These are phyloP conservation scores for Dendrobium officinale DNA, from an alignment of 106 monocot genomes.

Conservation along the genomic window DNA sequence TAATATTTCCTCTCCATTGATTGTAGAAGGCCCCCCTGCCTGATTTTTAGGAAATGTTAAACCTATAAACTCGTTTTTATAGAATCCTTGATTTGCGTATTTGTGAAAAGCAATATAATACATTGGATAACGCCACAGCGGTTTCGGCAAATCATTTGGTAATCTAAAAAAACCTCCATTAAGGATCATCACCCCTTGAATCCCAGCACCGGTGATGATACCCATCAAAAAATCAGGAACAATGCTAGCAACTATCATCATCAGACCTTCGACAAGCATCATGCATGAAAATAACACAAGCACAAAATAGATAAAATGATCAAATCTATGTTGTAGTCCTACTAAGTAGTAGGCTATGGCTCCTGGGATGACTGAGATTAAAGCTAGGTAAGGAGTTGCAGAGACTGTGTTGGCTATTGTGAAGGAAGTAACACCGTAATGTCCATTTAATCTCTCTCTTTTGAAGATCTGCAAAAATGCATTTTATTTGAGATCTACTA, in stretches of 20 bases:
- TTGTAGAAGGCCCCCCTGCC: slow-evolving; percentile 3
- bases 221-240: slow-evolving; percentile 82
- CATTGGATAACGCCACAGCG: slow-evolving; percentile 62
- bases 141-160: slow-evolving; percentile 52
- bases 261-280: slow-evolving; percentile 73
- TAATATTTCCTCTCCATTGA: slow-evolving; percentile 41
- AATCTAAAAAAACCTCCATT: slow-evolving; percentile 67
- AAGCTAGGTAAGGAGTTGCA: slow-evolving; percentile 43
- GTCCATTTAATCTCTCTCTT: slow-evolving; percentile 66
- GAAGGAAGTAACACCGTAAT: slow-evolving; percentile 56
- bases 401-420: slow-evolving; percentile 51
- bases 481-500: neutral
- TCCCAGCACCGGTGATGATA: slow-evolving; percentile 75
- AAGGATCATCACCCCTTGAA: slow-evolving; percentile 81
- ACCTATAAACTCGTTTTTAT: slow-evolving; percentile 80
- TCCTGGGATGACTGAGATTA: slow-evolving; percentile 59
- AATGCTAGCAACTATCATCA: slow-evolving; percentile 85
- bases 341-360: slow-evolving; percentile 62
- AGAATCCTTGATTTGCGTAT: slow-evolving; percentile 61
- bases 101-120: slow-evolving; percentile 73
- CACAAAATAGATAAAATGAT: slow-evolving; percentile 61
- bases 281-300: slow-evolving; percentile 49
- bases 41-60: slow-evolving; percentile 44
- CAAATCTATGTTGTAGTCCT: slow-evolving; percentile 38
- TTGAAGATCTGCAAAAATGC: slow-evolving; percentile 38